Percentiles rank a stretch among this genome's conserved stretches.
Conservation (phyloP, 805 yeast species). For the Tetrapisispora nanseiensis region DNA sequence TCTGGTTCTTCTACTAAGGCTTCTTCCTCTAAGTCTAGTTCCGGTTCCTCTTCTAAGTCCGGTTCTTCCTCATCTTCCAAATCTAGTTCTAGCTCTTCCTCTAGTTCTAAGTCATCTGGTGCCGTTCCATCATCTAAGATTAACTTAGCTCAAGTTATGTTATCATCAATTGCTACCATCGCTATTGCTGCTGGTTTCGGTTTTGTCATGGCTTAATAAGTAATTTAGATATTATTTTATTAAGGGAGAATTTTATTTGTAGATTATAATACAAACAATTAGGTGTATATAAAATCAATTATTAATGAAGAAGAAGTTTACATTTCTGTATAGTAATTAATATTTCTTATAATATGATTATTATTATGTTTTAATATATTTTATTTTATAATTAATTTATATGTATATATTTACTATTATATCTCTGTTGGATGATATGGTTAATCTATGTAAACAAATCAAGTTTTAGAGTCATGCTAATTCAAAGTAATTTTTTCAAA, state of each 20-base stretch:
- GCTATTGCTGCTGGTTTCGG: conserved; percentile 33
- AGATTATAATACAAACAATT: background rate
- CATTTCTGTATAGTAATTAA: background rate
- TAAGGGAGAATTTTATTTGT: background rate
- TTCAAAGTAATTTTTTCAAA: background rate
- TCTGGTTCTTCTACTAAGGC: conserved; percentile 15
- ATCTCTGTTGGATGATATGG: too few species aligned
- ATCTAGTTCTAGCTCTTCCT: conserved; percentile 13
- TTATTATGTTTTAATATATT: background rate
- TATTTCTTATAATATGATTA: conserved; percentile 1
- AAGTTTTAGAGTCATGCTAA: background rate
- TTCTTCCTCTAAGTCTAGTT: conserved; percentile 8
- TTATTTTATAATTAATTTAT: background rate
- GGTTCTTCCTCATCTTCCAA: conserved; percentile 12
- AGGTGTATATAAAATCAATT: background rate
- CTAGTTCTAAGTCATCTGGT: conserved; percentile 13
- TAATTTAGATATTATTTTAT: background rate
- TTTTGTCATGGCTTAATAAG: conserved; percentile 26
- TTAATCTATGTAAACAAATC: background rate
- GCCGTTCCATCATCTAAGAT: conserved; percentile 13
- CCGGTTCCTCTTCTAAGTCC: conserved; percentile 2
- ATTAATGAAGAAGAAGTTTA: conserved; percentile 1
- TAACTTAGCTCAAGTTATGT: conserved; percentile 23
- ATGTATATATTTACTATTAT: too few species aligned
- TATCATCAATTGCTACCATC: conserved; percentile 27